These are phyloP conservation scores for Suillus subaureus DNA, from an alignment of 768 basidiomycete species.

Conservation along the genomic window DNA sequence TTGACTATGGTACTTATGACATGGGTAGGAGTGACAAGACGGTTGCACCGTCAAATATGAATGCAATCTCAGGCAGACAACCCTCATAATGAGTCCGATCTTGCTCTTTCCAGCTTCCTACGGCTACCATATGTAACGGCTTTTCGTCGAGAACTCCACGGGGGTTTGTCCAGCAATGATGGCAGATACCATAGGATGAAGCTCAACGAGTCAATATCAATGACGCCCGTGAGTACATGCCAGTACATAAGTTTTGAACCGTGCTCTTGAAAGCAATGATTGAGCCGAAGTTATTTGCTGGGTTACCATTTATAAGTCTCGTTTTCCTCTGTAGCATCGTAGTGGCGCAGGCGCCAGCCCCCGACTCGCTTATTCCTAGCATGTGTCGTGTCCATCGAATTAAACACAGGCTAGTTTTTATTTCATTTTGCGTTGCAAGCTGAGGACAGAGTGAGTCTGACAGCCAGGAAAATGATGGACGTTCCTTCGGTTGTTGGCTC, in stretches of 20 bases:
- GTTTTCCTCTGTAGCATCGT: no score
- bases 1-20: not conserved
- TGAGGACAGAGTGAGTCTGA: no score
- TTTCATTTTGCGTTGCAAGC: no score
- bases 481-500: no score
- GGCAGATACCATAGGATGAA: not conserved
- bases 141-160: not conserved
- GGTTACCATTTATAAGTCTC: not conserved
- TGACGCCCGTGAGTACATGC: not conserved
- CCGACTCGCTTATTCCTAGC: no score
- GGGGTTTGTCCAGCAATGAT: not conserved
- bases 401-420: no score
- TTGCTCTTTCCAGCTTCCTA: not conserved
- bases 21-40: not conserved
- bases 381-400: no score
- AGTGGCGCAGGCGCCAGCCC: no score
- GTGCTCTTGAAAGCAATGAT: not conserved
- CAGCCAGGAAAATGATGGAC: no score
- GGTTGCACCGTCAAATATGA: not conserved
- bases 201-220: not conserved
- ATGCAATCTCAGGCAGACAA: not conserved
- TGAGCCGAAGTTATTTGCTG: no score
- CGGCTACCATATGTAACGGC: not conserved
- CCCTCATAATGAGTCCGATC: not conserved
- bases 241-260: not conserved